Base-by-base conservation (phyloP, 352 stramenopile species). In the Pythium aphanidermatum region DNA sequence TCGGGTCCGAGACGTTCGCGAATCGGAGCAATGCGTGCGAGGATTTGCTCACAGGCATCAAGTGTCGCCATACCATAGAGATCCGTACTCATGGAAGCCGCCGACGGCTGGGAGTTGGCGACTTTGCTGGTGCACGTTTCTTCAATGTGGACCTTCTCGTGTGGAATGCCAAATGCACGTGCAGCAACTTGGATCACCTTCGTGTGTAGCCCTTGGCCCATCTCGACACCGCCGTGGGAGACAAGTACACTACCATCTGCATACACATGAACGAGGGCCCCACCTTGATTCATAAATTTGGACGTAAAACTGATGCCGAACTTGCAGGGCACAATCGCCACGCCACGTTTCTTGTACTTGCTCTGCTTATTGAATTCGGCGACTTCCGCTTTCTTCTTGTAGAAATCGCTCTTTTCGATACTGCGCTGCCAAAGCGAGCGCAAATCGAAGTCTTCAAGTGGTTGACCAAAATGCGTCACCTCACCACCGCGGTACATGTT, bases 231-330 rank as follows among this genome's bases (percentile, higher is more conserved):
- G 23, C 96, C 94, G 51, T 98, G 94, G 9, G 84, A 95, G 8
- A 98, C 75, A 29, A 98, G 59, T 24, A 99, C 92, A 46, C 91
- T 98, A 7, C 93, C 95, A 51, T 99, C 96, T 2, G 74, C 75
- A 61, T 98, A 98, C 11, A 98, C 70, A 64, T 98, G 92, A 8
- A 99, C 95, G 11, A 98, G 74, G 2, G 95, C 69, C 1, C 93
- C 94, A 20, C 90, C 94, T 63, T 98, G 93, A 60, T 99, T 98
- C 92, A 98, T 98, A 42, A 96, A 98, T 57, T 97, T 97, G 20
- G 83, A 77, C 8, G 92, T 98, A 52, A 98, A 98, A 17, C 78
- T 95, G 57, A 98, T 98, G 7, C 95, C 96, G 70, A 98, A 98
- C 49, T 96, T 96, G 25, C 69, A 86, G 1, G 88, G 88, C 4